Percentiles rank a stretch among this genome's conserved stretches.
phyloP scores from a whole-genome alignment of 1,284 basidiomycete species.

The Lignosus rhinocerotis region DNA sequence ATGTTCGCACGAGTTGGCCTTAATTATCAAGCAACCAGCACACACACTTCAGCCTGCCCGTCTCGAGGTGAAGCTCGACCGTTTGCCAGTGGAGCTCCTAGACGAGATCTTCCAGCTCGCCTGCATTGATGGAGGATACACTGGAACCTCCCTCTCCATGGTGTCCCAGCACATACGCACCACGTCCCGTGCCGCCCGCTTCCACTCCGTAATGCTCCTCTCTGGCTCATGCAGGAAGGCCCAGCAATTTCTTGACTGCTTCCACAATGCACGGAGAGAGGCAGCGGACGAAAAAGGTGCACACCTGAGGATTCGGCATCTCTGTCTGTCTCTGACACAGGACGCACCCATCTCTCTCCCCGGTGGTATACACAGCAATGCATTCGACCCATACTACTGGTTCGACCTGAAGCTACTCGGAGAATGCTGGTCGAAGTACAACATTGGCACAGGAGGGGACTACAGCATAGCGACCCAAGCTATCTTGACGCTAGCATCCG shows the following conservation, averaged over 20 bases:
- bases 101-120: constrained; percentile 3
- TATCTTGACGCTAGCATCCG: neutral
- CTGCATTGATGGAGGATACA: constrained; percentile 5
- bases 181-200: constrained; percentile 1
- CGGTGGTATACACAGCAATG: neutral
- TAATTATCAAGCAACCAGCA: neutral
- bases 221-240: neutral
- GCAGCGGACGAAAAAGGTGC: neutral
- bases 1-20: too few relatives aligned
- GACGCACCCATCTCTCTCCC: neutral
- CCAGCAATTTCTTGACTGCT: neutral
- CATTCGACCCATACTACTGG: neutral
- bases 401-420: neutral
- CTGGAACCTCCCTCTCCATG: constrained; percentile 6
- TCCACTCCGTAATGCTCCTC: constrained; percentile 7
- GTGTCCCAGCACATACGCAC: constrained; percentile 1
- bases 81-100: neutral
- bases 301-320: constrained; percentile 3
- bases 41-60: neutral
- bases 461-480: neutral
- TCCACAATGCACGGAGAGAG: neutral
- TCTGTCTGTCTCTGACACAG: constrained; percentile 4
- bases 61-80: neutral
- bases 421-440: neutral
- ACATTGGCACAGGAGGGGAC: neutral